These are phyloP conservation scores for Colletotrichum sp. DNA, from an alignment of 2,329 filamentous ascomycete genomes.

Conservation along the genomic window DNA sequence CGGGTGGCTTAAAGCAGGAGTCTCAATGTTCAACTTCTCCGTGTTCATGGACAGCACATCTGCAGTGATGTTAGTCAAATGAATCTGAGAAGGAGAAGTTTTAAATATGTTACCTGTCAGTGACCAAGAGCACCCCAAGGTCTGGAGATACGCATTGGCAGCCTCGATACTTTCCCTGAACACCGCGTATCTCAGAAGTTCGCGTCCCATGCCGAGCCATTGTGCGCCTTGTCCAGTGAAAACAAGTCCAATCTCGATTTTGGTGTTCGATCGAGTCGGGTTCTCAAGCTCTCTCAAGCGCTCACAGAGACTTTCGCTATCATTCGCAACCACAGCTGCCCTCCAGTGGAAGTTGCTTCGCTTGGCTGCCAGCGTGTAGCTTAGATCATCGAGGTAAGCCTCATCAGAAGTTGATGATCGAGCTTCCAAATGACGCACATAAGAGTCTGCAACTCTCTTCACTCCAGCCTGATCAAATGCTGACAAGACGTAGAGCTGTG, in stretches of 20 bases:
- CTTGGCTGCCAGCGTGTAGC: neutral
- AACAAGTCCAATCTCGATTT: slow-evolving; percentile 11
- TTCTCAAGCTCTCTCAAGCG: neutral
- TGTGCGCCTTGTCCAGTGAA: slow-evolving; percentile 32
- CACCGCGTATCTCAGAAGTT: slow-evolving; percentile 36
- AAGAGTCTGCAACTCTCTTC: neutral
- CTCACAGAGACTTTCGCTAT: neutral
- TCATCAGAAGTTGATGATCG: neutral
- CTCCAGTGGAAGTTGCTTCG: neutral
- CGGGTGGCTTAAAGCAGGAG: slow-evolving; percentile 33
- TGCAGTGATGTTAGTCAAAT: neutral
- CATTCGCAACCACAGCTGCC: neutral
- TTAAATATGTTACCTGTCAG: slow-evolving; percentile 26
- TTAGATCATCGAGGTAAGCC: neutral
- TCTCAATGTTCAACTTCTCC: slow-evolving; percentile 20
- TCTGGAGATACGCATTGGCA: slow-evolving; percentile 22
- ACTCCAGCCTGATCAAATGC: neutral
- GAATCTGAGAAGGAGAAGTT: fast-evolving
- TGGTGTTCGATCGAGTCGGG: neutral
- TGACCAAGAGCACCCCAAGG: neutral
- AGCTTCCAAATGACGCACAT: neutral
- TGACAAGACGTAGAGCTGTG: neutral
- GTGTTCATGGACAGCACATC: neutral
- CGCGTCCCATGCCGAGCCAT: slow-evolving; percentile 23
- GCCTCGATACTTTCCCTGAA: slow-evolving; percentile 31